Base-by-base conservation (phyloP, 306 rosid genomes). In the Castanea crenata region DNA sequence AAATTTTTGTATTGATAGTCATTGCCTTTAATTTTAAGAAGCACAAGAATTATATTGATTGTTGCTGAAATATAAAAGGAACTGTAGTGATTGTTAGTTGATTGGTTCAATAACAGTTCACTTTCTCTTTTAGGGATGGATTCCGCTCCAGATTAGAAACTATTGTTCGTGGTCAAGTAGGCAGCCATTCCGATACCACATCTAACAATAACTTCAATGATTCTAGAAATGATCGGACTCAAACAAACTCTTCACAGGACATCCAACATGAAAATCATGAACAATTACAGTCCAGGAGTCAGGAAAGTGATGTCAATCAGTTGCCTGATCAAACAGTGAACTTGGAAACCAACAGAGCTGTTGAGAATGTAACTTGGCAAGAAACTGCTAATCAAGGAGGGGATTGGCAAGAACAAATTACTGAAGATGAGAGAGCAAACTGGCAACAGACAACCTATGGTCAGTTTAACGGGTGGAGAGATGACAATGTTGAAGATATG, bases 101-200 rank as follows among this genome's bases (percentile, higher is more conserved):
- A 27, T 83, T 76, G 71, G 79, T 62, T 16, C 77, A 70, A 74
- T 86, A 80, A 87, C 74, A 55, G 46, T 75, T 58, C 63, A 78
- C 74, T 81, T 25, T 77, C 58, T 71, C 77, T 69, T 69, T 70
- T 78, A 96, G 99, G 96, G 97, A 96, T 63, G 99, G 99, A 38
- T 96, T 96, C 83, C 94, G 97, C 29, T 89, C 90, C 77, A 91
- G 92, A 82, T 89, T 93, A 83, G 99, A 96, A 88, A 91, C 54
- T 80, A 91, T 95, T 81, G 99, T 93, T 74, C 99, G 94, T 79
- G 96, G 93, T 78, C 99, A 93, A 82, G 90, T 85, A 69, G 83
- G 85, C 78, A 74, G 83, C 90, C 92, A 83, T 75, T 79, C 91
- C 73, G 98, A 95, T 81, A 81, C 89, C 74, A 72, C 92, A 13